These are phyloP conservation scores for Rhodamnia argentea DNA, from an alignment of 345 rosid species.

Conservation along the genomic window DNA sequence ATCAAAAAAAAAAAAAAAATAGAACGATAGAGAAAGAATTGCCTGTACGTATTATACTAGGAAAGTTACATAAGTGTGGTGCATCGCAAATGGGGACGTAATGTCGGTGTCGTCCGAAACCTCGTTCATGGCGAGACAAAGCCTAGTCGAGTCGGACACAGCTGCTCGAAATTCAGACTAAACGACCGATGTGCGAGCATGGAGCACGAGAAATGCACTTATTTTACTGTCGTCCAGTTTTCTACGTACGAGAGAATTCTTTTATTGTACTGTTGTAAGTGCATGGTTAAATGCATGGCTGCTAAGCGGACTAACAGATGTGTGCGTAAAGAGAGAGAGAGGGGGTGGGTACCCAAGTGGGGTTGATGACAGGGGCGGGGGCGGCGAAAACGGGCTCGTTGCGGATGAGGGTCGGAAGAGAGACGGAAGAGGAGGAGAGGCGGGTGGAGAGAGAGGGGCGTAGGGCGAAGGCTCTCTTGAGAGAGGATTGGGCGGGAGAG, in stretches of 20 bases:
- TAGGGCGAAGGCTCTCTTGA: background rate
- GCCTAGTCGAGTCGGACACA: background rate
- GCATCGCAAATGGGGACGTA: background rate
- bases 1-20: no score
- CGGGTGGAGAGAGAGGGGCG: constrained; percentile 9
- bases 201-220: background rate
- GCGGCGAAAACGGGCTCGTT: constrained; percentile 73
- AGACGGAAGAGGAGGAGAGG: constrained; percentile 14
- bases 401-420: constrained; percentile 56
- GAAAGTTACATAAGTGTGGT: background rate
- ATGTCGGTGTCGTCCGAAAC: background rate
- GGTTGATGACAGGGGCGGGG: constrained; percentile 54
- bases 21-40: background rate
- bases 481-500: constrained; percentile 34
- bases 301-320: background rate
- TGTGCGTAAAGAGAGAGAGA: background rate
- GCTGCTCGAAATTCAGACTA: background rate
- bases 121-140: background rate
- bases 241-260: background rate
- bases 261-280: background rate
- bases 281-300: background rate
- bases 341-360: constrained; percentile 10
- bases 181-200: background rate
- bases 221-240: background rate
- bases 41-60: background rate